A percentile compares a stretch with the other conserved stretches of the same genome.
These are phyloP conservation scores for Silybum marianum DNA, from an alignment of 129 eudicot species.

Conservation along the genomic window DNA sequence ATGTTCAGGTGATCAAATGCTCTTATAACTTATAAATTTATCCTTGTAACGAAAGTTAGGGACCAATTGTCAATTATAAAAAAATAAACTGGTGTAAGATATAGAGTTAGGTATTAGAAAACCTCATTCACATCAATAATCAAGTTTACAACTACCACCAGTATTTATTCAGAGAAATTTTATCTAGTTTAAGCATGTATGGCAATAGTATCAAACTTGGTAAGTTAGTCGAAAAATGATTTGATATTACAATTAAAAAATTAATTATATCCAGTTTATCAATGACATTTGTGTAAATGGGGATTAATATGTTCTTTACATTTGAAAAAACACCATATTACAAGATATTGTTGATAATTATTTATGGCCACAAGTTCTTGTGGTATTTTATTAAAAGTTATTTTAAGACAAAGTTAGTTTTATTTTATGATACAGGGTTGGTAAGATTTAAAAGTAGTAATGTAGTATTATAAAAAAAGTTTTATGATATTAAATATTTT, in stretches of 20 bases:
- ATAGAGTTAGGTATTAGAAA: neutral
- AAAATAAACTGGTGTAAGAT: too few relatives aligned
- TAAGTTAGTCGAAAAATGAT: neutral
- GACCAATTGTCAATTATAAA: neutral
- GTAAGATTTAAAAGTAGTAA: too few relatives aligned
- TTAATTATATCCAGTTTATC: neutral
- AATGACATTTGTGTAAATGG: neutral
- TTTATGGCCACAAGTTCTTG: too few relatives aligned
- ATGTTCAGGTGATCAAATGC: neutral
- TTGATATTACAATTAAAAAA: neutral
- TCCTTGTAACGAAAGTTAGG: neutral
- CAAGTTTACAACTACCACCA: neutral
- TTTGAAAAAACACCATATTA: too few relatives aligned
- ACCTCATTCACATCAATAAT: neutral
- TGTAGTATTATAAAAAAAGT: too few relatives aligned
- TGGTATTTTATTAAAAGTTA: too few relatives aligned
- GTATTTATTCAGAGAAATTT: too few relatives aligned
- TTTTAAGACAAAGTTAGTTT: too few relatives aligned
- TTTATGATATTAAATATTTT: too few relatives aligned
- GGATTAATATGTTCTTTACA: neutral
- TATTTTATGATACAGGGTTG: too few relatives aligned
- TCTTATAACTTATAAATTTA: neutral
- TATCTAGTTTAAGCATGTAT: too few relatives aligned
- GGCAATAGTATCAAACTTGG: neutral
- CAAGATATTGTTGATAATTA: too few relatives aligned